A percentile compares a stretch with the other conserved stretches of the same genome.
These are phyloP conservation scores for Acer yangbiense DNA, from an alignment of 345 rosid genomes.

Conservation along the genomic window DNA sequence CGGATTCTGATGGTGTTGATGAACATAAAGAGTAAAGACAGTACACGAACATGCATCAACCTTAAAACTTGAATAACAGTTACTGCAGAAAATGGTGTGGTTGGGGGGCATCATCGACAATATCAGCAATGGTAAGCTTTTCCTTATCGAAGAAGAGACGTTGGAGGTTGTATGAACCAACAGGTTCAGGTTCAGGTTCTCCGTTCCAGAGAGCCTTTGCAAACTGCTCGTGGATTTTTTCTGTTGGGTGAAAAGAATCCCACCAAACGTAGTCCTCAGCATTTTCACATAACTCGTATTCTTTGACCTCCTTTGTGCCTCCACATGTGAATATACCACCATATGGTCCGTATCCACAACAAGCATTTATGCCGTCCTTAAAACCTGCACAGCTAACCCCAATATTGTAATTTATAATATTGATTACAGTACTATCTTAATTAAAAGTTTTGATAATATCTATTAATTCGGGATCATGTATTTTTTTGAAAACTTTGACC, in stretches of 20 bases:
- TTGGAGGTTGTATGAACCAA: conserved; percentile 39
- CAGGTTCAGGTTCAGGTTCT: conserved; percentile 13
- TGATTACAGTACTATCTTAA: too few relatives aligned
- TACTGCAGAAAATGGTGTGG: conserved; percentile 10
- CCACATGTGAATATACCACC: conserved; percentile 44
- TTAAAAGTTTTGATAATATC: too few relatives aligned
- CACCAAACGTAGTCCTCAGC: conserved; percentile 47
- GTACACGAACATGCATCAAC: not conserved
- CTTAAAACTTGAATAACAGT: too few relatives aligned
- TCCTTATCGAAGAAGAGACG: conserved; percentile 40
- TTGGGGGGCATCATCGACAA: conserved; percentile 39
- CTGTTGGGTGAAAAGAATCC: conserved; percentile 59
- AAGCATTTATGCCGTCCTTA: conserved; percentile 49
- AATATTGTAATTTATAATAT: too few relatives aligned
- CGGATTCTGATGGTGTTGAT: not conserved
- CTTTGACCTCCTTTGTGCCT: conserved; percentile 30
- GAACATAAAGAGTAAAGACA: not conserved
- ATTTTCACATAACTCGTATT: conserved; percentile 39
- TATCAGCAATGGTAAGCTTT: conserved; percentile 37
- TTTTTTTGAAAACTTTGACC: too few relatives aligned
- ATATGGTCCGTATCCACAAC: conserved; percentile 52
- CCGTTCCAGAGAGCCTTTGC: conserved; percentile 46
- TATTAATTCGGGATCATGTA: too few relatives aligned
- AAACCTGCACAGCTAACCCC: conserved; percentile 32
- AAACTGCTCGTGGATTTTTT: conserved; percentile 41